Conservation (phyloP, 192 early-diverging fungal species). For the Coemansia sp. region DNA sequence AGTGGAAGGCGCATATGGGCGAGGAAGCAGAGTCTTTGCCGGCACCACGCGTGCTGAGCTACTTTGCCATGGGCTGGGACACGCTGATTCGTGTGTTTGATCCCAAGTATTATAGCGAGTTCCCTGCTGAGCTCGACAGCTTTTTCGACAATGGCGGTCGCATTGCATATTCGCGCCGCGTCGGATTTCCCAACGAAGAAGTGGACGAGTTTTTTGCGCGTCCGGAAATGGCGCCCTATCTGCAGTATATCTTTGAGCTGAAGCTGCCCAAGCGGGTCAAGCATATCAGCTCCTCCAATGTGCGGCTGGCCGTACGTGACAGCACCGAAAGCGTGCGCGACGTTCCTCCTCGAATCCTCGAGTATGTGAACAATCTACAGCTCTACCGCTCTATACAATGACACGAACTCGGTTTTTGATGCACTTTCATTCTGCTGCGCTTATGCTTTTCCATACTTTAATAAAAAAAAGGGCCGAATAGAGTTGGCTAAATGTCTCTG, state of each 20-base stretch:
- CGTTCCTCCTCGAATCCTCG: slow-evolving; percentile 44
- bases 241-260: slow-evolving; percentile 38
- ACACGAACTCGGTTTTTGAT: not conserved
- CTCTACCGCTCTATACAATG: slow-evolving; percentile 28
- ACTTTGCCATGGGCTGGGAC: slow-evolving; percentile 80
- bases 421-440: no score
- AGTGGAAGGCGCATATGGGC: slow-evolving; percentile 11
- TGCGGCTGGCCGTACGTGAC: slow-evolving; percentile 35
- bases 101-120: slow-evolving; percentile 66
- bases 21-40: not conserved
- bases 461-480: no score
- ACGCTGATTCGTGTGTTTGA: slow-evolving; percentile 74
- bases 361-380: slow-evolving; percentile 40
- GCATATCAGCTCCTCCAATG: slow-evolving; percentile 42
- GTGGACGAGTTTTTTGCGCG: slow-evolving; percentile 40
- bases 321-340: slow-evolving; percentile 41
- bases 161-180: slow-evolving; percentile 41
- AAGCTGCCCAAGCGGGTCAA: slow-evolving; percentile 42
- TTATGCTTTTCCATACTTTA: no score
- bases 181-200: slow-evolving; percentile 30
- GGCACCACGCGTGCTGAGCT: slow-evolving; percentile 24
- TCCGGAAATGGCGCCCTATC: slow-evolving; percentile 10
- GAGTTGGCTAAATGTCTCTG: no score
- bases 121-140: slow-evolving; percentile 44
- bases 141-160: slow-evolving; percentile 59